A percentile compares a stretch with the other conserved stretches of the same genome.
Evolutionary conservation across 495 filamentous ascomycete genomes (phyloP).

Genomic region (Schizothecium vesticola): DNA sequence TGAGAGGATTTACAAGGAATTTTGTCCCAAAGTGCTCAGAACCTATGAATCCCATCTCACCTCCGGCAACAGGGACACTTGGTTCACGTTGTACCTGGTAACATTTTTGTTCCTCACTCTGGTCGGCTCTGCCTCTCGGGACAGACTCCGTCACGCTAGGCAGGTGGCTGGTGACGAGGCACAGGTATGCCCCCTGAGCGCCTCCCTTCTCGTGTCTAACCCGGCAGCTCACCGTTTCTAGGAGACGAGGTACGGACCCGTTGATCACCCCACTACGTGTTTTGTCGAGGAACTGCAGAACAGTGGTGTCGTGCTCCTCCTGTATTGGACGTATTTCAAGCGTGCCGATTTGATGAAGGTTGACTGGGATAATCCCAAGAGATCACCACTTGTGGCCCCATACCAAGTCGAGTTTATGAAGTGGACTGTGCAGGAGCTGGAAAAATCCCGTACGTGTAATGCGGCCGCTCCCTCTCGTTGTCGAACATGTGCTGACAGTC

Average conservation of each 20-base stretch:
- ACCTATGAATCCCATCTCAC: conserved; percentile 29
- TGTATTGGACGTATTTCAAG: conserved; percentile 28
- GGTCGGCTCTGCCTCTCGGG: conserved; percentile 14
- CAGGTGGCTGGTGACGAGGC: conserved; percentile 11
- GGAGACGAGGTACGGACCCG: conserved; percentile 26
- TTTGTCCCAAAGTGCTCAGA: conserved; percentile 22
- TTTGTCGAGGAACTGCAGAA: conserved; percentile 26
- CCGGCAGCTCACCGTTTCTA: conserved; percentile 4
- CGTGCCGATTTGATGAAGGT: conserved; percentile 21
- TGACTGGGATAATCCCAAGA: conserved; percentile 14
- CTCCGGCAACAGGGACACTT: conserved; percentile 26
- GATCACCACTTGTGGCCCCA: conserved; percentile 13
- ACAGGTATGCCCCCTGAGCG: conserved; percentile 1
- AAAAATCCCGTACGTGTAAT: conserved; percentile 12
- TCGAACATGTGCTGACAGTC: neutral
- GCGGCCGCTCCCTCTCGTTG: neutral
- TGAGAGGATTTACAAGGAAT: conserved; percentile 21
- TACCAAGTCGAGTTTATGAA: conserved; percentile 17
- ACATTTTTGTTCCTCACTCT: conserved; percentile 35
- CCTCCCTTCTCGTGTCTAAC: neutral
- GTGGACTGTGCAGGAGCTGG: conserved; percentile 11
- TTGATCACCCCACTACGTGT: conserved; percentile 9
- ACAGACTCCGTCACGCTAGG: conserved; percentile 15
- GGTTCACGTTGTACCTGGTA: conserved; percentile 38
- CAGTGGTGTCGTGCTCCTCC: conserved; percentile 20